These are phyloP conservation scores for Exserohilum turcica DNA, from an alignment of 2,329 filamentous ascomycete species.

Conservation along the genomic window DNA sequence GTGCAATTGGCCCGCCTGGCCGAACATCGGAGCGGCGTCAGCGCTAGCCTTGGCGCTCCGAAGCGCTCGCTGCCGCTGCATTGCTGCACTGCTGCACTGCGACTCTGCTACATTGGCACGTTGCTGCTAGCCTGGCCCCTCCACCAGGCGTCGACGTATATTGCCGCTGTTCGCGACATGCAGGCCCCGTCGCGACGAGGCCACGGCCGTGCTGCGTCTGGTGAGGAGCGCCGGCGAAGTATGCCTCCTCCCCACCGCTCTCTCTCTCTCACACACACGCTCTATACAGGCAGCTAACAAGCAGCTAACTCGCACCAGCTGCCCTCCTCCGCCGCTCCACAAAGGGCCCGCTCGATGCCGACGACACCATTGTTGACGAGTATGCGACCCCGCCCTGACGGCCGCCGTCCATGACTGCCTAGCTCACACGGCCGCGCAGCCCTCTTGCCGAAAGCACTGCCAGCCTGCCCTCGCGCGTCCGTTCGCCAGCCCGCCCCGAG, in stretches of 20 bases:
- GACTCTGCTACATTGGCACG: no score
- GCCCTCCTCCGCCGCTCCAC: conserved; percentile 71
- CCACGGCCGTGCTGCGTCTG: conserved; percentile 39
- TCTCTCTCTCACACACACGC: neutral
- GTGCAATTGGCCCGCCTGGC: conserved; percentile 8
- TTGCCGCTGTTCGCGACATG: conserved; percentile 4
- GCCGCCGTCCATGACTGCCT: neutral
- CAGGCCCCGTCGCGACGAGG: conserved; percentile 18
- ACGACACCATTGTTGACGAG: conserved; percentile 73
- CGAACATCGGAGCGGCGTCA: conserved; percentile 17
- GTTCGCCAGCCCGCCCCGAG: conserved; percentile 27
- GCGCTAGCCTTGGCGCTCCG: no score
- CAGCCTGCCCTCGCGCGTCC: conserved; percentile 25
- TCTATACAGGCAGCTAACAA: conserved; percentile 9
- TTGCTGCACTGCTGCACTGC: no score
- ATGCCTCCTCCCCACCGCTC: neutral
- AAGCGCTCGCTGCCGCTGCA: no score
- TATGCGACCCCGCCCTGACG: conserved; percentile 7
- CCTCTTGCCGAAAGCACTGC: conserved; percentile 27
- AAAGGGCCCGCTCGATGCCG: conserved; percentile 70
- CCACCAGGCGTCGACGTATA: no score
- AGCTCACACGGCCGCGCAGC: conserved; percentile 24
- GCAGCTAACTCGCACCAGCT: conserved; percentile 51
- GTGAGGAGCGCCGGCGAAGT: conserved; percentile 43
- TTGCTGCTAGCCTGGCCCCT: neutral